phyloP scores from a whole-genome alignment of 148 eudicot genomes.

The Heliosperma pusillum region DNA sequence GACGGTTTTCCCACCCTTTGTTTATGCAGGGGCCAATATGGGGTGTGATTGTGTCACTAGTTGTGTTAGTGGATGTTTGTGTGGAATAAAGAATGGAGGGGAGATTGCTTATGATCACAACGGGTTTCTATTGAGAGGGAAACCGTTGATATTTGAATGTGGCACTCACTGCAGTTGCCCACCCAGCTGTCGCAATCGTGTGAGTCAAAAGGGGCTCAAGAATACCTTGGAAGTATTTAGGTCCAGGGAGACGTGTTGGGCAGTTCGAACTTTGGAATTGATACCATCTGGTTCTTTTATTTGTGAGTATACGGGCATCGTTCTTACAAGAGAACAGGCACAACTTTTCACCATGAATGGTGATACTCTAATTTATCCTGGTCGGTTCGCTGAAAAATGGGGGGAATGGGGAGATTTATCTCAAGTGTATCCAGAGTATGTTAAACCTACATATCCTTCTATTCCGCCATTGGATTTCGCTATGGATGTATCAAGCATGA shows the following conservation, averaged over 20 bases:
- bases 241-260: slow-evolving; percentile 82
- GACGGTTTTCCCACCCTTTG: slow-evolving; percentile 65
- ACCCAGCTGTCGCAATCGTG: slow-evolving; percentile 73
- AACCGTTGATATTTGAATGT: slow-evolving; percentile 84
- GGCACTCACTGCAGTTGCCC: slow-evolving; percentile 68
- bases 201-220: slow-evolving; percentile 69
- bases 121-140: slow-evolving; percentile 73
- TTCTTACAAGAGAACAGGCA: slow-evolving; percentile 74
- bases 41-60: slow-evolving; percentile 74
- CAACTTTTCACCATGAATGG: slow-evolving; percentile 65
- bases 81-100: slow-evolving; percentile 74
- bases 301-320: slow-evolving; percentile 80
- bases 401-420: slow-evolving; percentile 84
- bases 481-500: slow-evolving; percentile 76
- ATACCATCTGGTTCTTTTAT: slow-evolving; percentile 85
- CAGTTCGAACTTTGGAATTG: slow-evolving; percentile 75
- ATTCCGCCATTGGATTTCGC: slow-evolving; percentile 78
- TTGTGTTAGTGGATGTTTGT: slow-evolving; percentile 54
- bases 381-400: slow-evolving; percentile 68
- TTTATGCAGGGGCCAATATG: slow-evolving; percentile 33
- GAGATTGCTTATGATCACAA: slow-evolving; percentile 70
- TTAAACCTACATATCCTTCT: slow-evolving; percentile 53
- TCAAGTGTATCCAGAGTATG: slow-evolving; percentile 48
- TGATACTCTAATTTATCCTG: slow-evolving; percentile 68
- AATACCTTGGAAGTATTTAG: slow-evolving; percentile 74